Conservation (phyloP, 306 rosid genomes). For the Lablab purpureus region DNA sequence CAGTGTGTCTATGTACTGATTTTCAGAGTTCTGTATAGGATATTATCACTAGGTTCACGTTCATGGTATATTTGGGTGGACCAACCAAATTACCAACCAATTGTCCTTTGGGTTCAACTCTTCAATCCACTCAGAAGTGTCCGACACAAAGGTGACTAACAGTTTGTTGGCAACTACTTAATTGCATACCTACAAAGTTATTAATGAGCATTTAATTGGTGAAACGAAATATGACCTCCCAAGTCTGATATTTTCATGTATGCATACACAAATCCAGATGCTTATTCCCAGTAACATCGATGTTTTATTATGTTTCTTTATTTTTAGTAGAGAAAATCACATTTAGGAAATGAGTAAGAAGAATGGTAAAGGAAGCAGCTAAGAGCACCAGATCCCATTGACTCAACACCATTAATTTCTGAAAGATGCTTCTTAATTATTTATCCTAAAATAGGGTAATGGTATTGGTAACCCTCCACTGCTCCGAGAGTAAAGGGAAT, state of each 20-base stretch:
- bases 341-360: slow-evolving; percentile 3
- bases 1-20: neutral
- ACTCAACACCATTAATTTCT: slow-evolving; percentile 46
- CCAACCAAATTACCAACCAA: neutral
- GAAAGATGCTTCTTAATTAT: slow-evolving; percentile 36
- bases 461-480: slow-evolving; percentile 37
- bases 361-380: slow-evolving; percentile 20
- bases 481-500: slow-evolving; percentile 39
- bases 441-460: neutral
- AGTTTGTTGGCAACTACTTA: neutral
- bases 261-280: slow-evolving; percentile 8
- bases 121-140: neutral
- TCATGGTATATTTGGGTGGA: neutral
- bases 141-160: neutral
- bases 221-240: neutral
- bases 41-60: neutral
- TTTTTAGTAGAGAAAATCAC: slow-evolving; percentile 20
- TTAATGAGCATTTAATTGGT: slow-evolving; percentile 29
- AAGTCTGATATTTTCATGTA: slow-evolving; percentile 28
- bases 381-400: slow-evolving; percentile 39
- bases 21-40: neutral
- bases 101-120: neutral
- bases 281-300: neutral
- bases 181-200: neutral
- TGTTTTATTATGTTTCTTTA: slow-evolving; percentile 9